These are phyloP conservation scores for Trypanosoma theileri DNA, from an alignment of 208 protist species.

Conservation along the genomic window DNA sequence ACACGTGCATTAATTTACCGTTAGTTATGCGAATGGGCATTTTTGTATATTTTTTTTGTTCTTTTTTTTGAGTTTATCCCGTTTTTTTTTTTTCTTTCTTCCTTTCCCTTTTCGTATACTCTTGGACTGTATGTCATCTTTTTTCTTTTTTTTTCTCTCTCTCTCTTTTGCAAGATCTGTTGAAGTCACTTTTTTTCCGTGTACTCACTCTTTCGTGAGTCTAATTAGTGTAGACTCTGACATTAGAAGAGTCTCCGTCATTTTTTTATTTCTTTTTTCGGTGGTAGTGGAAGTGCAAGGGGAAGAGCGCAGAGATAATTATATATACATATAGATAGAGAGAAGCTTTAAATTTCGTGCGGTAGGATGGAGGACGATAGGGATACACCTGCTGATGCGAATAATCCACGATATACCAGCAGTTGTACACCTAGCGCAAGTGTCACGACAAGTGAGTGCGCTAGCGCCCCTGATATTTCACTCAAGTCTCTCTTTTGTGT, in stretches of 20 bases:
- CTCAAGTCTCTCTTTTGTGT: neutral
- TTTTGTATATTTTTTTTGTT: too few species aligned
- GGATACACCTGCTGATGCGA: neutral
- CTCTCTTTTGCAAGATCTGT: too few species aligned
- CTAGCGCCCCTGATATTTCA: neutral
- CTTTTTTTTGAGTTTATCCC: too few species aligned
- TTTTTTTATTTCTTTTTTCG: neutral
- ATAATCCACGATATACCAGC: neutral
- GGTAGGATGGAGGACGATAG: neutral
- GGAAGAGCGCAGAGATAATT: neutral
- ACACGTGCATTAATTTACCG: neutral
- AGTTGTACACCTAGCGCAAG: neutral
- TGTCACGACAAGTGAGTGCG: neutral
- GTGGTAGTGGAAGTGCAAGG: too few species aligned
- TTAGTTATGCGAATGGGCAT: neutral
- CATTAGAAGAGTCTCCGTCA: neutral
- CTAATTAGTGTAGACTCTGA: neutral
- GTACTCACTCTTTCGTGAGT: neutral
- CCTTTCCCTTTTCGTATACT: too few species aligned
- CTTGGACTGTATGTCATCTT: too few species aligned
- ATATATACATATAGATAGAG: constrained; percentile 19
- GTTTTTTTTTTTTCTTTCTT: too few species aligned
- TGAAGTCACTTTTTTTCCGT: too few species aligned
- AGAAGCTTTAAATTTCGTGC: neutral
- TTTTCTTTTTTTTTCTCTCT: too few species aligned